Base-by-base conservation (phyloP, 2,329 filamentous ascomycete species). In the Pezicula rhizophila region DNA sequence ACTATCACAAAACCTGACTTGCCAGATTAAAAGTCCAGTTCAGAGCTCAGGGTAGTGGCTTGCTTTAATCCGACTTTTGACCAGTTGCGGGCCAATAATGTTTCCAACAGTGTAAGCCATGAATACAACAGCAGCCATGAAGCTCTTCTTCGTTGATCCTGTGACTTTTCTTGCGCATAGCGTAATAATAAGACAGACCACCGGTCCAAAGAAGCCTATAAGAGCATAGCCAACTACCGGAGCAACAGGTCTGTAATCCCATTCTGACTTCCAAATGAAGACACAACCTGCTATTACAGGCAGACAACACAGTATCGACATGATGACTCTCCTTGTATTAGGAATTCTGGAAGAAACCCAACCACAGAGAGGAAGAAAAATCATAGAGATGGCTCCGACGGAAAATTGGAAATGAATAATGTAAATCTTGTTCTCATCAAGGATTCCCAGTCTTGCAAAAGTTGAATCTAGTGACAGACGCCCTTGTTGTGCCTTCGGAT, bases 71-170 rank as follows among this genome's bases (percentile, higher is more conserved):
- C 83, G 70, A n/a, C 75, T 81, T 56, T 77, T 77, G 26, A 88
- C 75, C 25, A 88, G 69, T 65, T 85, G 82, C 4, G 85, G 85
- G 0, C 85, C 84, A 25, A 88, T 78, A 46, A 89, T 88, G 56
- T 89, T 89, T 3, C 84, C 78, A 14, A 88, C 79, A 45, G 82
- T 85, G 59, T 88, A 88, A 0, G 82, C 83, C 0, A 86, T 82
- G 52, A 88, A 89, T 2, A 86, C 82, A 0, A 80, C 79, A 0
- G 81, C 79, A 0, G 84, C 82, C 73, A 85, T 87, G 58, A 84
- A 80, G 52, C 80, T 85, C 71, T 88, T 88, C 69, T 89, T 89
- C 0, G 84, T 88, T 15, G 84, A 77, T 0, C 85, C 85, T 0
- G 84, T 84, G 0, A 88, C 83, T 52, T 89, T 89, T n/a, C 78